Evolutionary conservation across 768 basidiomycete species (phyloP), one percentile per base, ranked within the genome.

Genomic region (Trametes cingulata): DNA sequence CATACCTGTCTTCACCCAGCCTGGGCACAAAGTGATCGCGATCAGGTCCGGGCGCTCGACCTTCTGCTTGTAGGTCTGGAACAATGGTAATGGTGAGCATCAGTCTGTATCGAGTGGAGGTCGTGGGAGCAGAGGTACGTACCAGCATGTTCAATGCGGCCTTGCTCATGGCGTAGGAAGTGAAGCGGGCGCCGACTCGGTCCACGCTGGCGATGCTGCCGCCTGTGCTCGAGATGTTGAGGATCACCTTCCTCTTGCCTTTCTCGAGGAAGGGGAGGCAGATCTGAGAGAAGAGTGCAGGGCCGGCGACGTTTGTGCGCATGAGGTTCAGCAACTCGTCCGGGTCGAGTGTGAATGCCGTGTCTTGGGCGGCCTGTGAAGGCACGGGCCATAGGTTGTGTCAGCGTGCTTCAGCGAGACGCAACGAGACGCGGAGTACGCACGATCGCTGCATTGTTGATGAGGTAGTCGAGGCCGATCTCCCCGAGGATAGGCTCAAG

Each of bases 381-480:
- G 14, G 3, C 48, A 35, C 15, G 48, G n/a, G 17, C 6, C 3
- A 43, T 6, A 6, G 14, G 13, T 20, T 24, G 1, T 13, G 9
- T 22, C 14, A 39, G n/a, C 19, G 15, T 19, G 13, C 10, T 2
- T 33, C 6, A 27, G 45, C 52, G 72, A 15, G 46, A 33, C 10
- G 29, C 29, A 33, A 33, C 47, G 14, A 7, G 36, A 41, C 3
- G 15, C 4, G 29, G 2, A 14, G 46, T 19, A 49, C 48, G 10
- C 45, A 45, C 55, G 19, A 47, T 22, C 2, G n/a, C 45, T 2
- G 76, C 75, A 42, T 75, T 77, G 66, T 76, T 78, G 53, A 77
- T 60, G 15, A 78, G 66, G 51, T 75, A 77, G 60, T 78, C 74
- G 6, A 78, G 62, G 3, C 76, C 74, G 25, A 56, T 58, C 24